These are phyloP conservation scores for Candida odintsovae DNA, from an alignment of 805 yeast species.

Conservation along the genomic window DNA sequence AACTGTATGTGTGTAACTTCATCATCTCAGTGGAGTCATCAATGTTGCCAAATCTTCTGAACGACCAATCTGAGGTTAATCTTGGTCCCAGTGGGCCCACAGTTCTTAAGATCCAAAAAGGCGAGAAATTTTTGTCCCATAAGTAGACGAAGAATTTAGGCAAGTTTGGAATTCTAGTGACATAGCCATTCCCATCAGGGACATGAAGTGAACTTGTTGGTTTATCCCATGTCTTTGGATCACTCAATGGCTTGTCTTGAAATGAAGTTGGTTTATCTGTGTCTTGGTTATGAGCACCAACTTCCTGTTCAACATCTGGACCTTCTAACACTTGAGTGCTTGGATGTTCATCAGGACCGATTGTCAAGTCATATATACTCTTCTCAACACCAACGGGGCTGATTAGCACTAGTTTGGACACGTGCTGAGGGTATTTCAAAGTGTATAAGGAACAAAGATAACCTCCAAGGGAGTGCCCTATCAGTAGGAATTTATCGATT, in stretches of 20 bases:
- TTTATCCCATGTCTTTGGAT: not conserved
- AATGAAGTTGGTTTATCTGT: conserved; percentile 10
- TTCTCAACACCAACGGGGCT: conserved; percentile 75
- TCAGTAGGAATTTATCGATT: conserved; percentile 46
- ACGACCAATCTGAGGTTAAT: conserved; percentile 49
- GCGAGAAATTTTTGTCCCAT: conserved; percentile 53
- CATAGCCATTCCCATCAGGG: conserved; percentile 28
- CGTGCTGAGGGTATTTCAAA: conserved; percentile 44
- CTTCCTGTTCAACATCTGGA: conserved; percentile 30
- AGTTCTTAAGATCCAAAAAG: conserved; percentile 44
- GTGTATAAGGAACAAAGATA: conserved; percentile 58
- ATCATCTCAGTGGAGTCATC: conserved; percentile 25
- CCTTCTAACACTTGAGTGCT: conserved; percentile 12
- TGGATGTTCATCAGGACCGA: not conserved
- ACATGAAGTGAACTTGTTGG: conserved; percentile 19
- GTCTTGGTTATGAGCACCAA: conserved; percentile 15
- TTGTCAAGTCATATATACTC: conserved; percentile 30
- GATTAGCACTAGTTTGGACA: conserved; percentile 47
- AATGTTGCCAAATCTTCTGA: conserved; percentile 35
- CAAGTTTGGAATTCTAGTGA: conserved; percentile 28
- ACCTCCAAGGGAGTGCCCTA: conserved; percentile 74
- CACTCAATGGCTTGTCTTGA: not conserved
- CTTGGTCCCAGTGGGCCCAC: conserved; percentile 51
- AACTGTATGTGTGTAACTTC: conserved; percentile 48
- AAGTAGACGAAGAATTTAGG: conserved; percentile 33